Evolutionary conservation across 1,284 basidiomycete genomes (phyloP).

Genomic region (Trametes hirsuta): DNA sequence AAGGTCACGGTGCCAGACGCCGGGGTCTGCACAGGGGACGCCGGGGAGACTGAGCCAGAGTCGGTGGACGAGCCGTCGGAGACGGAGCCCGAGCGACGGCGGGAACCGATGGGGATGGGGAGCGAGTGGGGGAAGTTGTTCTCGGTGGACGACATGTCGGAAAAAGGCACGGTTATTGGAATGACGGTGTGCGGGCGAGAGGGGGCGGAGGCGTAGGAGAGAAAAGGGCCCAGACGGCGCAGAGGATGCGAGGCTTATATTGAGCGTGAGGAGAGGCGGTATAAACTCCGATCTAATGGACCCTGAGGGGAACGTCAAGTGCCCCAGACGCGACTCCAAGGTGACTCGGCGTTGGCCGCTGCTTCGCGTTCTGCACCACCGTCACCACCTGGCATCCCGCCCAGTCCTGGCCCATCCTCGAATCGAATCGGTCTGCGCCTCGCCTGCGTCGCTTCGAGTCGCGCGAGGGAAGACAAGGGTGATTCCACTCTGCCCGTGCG

Average conservation of each 20-base stretch:
- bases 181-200: neutral
- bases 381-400: neutral
- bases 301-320: conserved; percentile 12
- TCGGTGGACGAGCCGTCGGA: conserved; percentile 50
- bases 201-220: conserved; percentile 11
- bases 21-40: conserved; percentile 50
- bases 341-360: conserved; percentile 12
- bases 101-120: conserved; percentile 65
- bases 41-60: conserved; percentile 49
- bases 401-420: neutral
- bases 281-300: conserved; percentile 25
- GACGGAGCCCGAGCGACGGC: conserved; percentile 51
- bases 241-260: conserved; percentile 14
- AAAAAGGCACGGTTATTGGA: conserved; percentile 3
- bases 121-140: conserved; percentile 47
- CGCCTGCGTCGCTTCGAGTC: neutral
- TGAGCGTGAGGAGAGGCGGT: conserved; percentile 2
- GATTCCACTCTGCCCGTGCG: neutral
- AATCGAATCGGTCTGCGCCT: neutral
- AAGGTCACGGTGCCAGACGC: conserved; percentile 39
- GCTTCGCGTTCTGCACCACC: conserved; percentile 11
- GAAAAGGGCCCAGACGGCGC: neutral
- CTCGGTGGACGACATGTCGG: conserved; percentile 28
- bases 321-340: conserved; percentile 10
- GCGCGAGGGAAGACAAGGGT: neutral